A percentile compares a stretch with the other conserved stretches of the same genome.
Conservation (phyloP, 495 filamentous ascomycete species). For the Antarctomyces pellizariae region DNA sequence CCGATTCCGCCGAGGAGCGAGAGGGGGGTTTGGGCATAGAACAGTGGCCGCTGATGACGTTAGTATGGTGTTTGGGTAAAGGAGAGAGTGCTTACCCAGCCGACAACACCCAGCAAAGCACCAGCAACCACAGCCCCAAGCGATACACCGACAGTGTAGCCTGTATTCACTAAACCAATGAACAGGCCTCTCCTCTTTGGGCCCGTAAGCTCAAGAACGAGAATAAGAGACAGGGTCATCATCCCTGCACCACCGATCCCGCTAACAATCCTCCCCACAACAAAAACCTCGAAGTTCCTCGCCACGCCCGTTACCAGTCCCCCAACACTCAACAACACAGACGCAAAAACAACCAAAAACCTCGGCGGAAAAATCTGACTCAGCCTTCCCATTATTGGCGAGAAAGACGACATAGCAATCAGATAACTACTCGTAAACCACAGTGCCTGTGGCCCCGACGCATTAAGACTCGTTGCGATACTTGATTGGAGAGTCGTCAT, state of each 20-base stretch:
- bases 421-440: conserved; percentile 59
- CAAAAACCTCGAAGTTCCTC: conserved; percentile 28
- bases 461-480: conserved; percentile 48
- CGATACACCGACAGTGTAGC: conserved; percentile 45
- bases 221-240: conserved; percentile 40
- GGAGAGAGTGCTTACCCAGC: conserved; percentile 36
- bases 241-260: conserved; percentile 44
- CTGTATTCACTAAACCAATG: conserved; percentile 40
- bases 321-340: conserved; percentile 32
- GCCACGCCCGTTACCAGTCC: conserved; percentile 37
- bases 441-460: conserved; percentile 35
- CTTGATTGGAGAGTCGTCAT: conserved; percentile 51
- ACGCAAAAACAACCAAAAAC: conserved; percentile 29
- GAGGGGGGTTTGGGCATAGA: conserved; percentile 39
- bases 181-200: conserved; percentile 40
- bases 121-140: conserved; percentile 49
- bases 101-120: conserved; percentile 30
- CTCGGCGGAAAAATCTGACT: conserved; percentile 44
- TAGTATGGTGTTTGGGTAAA: neutral
- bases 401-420: conserved; percentile 42
- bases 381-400: conserved; percentile 41
- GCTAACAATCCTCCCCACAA: conserved; percentile 37
- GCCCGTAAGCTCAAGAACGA: conserved; percentile 41
- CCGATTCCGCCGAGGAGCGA: conserved; percentile 29
- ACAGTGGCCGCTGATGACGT: conserved; percentile 31